phyloP scores from a whole-genome alignment of 805 yeast genomes.

The Candida ascalaphidarum region DNA sequence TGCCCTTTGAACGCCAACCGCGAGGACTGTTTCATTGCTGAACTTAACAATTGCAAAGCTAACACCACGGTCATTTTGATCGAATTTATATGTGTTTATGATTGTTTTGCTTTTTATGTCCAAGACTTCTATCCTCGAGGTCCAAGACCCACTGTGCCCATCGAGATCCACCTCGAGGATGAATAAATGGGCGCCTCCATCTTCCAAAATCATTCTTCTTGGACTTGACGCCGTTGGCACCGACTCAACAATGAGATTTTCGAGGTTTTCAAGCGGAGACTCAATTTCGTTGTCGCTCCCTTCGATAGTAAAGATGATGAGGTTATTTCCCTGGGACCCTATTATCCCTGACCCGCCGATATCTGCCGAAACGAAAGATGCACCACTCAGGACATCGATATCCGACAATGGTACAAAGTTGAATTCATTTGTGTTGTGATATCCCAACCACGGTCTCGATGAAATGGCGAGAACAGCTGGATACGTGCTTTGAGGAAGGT shows the following conservation, averaged over 20 bases:
- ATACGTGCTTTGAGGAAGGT: conserved; percentile 8
- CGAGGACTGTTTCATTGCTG: too few species aligned
- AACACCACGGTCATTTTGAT: too few species aligned
- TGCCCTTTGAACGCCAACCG: too few species aligned
- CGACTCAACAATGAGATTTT: conserved; percentile 19
- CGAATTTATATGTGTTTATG: conserved; percentile 29
- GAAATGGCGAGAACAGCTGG: conserved; percentile 42
- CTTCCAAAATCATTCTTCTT: conserved; percentile 24
- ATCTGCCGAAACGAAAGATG: conserved; percentile 57
- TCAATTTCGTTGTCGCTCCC: conserved; percentile 22
- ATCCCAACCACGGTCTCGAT: conserved; percentile 49
- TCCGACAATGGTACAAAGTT: conserved; percentile 40
- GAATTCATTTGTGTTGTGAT: conserved; percentile 23
- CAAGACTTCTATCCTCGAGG: too few species aligned
- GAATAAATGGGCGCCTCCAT: conserved; percentile 11
- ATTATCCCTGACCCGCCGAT: conserved; percentile 52
- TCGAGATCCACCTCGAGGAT: conserved; percentile 37
- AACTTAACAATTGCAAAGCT: too few species aligned
- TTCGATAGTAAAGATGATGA: conserved; percentile 52
- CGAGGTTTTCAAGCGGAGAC: conserved; percentile 14
- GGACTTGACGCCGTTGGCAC: conserved; percentile 46
- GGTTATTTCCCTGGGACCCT: conserved; percentile 44
- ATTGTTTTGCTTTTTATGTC: conserved; percentile 18
- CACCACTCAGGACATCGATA: conserved; percentile 35
- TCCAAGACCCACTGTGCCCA: conserved; percentile 24